Evolutionary conservation across 2,329 filamentous ascomycete species (phyloP).

Genomic region (Penicillium sp.): DNA sequence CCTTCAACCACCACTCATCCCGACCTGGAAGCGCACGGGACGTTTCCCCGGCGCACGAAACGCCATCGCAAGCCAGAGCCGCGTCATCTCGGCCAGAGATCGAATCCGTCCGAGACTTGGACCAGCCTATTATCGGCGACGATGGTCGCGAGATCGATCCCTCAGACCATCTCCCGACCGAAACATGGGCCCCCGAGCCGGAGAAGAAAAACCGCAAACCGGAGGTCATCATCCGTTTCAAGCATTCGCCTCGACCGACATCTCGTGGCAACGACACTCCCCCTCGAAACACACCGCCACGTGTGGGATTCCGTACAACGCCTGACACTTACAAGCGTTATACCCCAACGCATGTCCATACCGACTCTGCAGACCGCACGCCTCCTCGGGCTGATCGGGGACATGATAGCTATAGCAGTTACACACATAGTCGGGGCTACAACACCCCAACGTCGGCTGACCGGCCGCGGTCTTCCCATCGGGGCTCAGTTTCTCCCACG

Average conservation of each 20-base stretch:
- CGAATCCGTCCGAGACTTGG: slow-evolving; percentile 40
- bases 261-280: slow-evolving; percentile 21
- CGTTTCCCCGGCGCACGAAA: slow-evolving; percentile 37
- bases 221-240: slow-evolving; percentile 49
- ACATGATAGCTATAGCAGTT: slow-evolving; percentile 18
- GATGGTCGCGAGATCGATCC: slow-evolving; percentile 65
- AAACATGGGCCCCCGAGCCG: slow-evolving; percentile 66
- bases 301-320: slow-evolving; percentile 23
- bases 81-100: slow-evolving; percentile 38
- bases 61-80: slow-evolving; percentile 40
- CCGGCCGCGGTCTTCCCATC: slow-evolving; percentile 22
- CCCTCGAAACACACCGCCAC: slow-evolving; percentile 18
- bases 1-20: slow-evolving; percentile 53
- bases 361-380: slow-evolving; percentile 19
- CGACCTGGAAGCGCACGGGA: slow-evolving; percentile 34
- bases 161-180: slow-evolving; percentile 63
- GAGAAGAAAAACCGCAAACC: slow-evolving; percentile 55
- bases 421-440: slow-evolving; percentile 20
- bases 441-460: slow-evolving; percentile 26
- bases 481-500: slow-evolving; percentile 32
- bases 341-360: slow-evolving; percentile 18
- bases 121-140: slow-evolving; percentile 61
- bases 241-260: slow-evolving; percentile 34
- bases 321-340: slow-evolving; percentile 15
- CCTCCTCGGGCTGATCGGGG: slow-evolving; percentile 21